Conservation (phyloP, 495 filamentous ascomycete genomes). For the Neurospora tetrasperma region DNA sequence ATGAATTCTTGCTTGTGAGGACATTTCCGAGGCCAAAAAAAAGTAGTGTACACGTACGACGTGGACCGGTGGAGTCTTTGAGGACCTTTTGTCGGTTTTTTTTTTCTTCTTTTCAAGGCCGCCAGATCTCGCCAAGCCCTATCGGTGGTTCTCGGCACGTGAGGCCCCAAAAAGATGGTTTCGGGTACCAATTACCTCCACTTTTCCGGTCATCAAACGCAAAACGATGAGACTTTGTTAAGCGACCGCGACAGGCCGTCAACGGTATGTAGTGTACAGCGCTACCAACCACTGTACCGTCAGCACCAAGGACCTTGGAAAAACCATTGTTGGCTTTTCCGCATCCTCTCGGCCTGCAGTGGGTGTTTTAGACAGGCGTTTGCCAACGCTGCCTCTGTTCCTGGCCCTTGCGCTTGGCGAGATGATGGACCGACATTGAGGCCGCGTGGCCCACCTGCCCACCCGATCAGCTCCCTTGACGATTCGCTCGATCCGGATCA, state of each 20-base stretch:
- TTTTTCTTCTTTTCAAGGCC: not conserved
- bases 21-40: not conserved
- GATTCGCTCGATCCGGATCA: not conserved
- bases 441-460: not conserved
- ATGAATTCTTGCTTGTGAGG: not conserved
- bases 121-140: conserved; percentile 2
- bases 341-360: not conserved
- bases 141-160: conserved; percentile 1
- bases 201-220: not conserved
- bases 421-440: not conserved
- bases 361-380: not conserved
- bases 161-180: conserved; percentile 1
- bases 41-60: not conserved
- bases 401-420: not conserved
- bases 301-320: not conserved
- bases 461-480: not conserved
- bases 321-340: not conserved
- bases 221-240: not conserved
- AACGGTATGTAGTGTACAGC: not conserved
- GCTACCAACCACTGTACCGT: not conserved
- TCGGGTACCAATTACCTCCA: conserved; percentile 4
- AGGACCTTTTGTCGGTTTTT: not conserved
- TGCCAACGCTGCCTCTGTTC: not conserved
- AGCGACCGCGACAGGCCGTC: not conserved
- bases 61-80: not conserved